phyloP scores from a whole-genome alignment of 371 early-diverging fungal genomes.

The Mucor velutinosus region DNA sequence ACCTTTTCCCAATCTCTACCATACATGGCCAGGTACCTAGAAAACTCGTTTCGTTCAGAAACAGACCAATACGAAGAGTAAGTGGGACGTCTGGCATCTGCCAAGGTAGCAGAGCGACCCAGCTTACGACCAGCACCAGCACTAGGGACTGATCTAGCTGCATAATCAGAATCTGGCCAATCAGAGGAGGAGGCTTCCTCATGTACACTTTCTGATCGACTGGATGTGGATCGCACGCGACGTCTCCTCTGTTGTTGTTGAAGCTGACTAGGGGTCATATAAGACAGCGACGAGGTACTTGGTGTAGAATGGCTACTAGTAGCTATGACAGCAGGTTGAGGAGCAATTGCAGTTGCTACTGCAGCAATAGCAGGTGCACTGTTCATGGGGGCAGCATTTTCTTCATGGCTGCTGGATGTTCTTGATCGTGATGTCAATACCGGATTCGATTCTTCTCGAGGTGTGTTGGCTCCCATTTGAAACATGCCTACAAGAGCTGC shows the following conservation, averaged over 20 bases:
- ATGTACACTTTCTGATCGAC: constrained; percentile 20
- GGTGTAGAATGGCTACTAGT: background rate
- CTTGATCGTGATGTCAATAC: constrained; percentile 16
- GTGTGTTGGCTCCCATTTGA: constrained; percentile 40
- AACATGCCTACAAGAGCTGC: constrained; percentile 54
- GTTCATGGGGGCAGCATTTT: background rate
- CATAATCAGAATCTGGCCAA: constrained; percentile 31
- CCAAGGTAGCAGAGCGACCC: constrained; percentile 28
- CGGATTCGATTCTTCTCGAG: constrained; percentile 5
- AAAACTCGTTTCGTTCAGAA: constrained; percentile 76
- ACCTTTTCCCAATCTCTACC: constrained; percentile 83
- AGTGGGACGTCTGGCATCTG: constrained; percentile 41
- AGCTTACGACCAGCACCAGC: constrained; percentile 23
- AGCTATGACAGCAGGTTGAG: background rate
- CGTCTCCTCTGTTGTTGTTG: constrained; percentile 17
- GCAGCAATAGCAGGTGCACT: background rate
- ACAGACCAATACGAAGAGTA: constrained; percentile 90
- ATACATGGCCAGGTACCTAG: constrained; percentile 56
- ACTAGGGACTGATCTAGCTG: background rate
- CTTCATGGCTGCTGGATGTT: constrained; percentile 14
- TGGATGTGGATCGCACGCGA: constrained; percentile 30
- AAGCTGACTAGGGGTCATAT: background rate
- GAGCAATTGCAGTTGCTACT: background rate
- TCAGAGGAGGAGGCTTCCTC: constrained; percentile 13
- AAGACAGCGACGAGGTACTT: background rate